Percentiles rank a stretch among this genome's conserved stretches.
Conservation (phyloP, 768 basidiomycete species). For the Sporobolomyces pararoseus region DNA sequence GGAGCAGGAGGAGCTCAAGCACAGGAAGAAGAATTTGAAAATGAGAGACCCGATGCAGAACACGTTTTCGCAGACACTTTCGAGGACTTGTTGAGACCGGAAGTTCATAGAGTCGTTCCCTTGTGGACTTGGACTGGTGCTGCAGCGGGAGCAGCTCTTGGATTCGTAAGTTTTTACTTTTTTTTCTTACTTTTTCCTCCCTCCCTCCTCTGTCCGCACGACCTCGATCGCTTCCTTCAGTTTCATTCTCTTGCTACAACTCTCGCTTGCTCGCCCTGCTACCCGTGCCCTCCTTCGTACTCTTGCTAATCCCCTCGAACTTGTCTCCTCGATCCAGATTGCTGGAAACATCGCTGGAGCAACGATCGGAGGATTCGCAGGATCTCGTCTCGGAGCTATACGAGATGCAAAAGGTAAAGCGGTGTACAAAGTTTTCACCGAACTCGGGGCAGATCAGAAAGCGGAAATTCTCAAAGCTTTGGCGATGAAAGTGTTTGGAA, state of each 20-base stretch:
- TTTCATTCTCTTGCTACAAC: too few species aligned
- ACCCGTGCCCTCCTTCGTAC: too few species aligned
- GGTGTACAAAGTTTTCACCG: conserved; percentile 36
- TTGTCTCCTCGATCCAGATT: conserved; percentile 21
- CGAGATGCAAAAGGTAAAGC: conserved; percentile 40
- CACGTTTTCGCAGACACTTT: conserved; percentile 40
- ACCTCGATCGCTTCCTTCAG: too few species aligned
- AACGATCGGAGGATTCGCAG: conserved; percentile 33
- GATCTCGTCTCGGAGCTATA: conserved; percentile 31
- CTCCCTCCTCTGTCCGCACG: too few species aligned
- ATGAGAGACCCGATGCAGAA: conserved; percentile 35
- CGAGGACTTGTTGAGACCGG: conserved; percentile 38
- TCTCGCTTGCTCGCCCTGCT: too few species aligned
- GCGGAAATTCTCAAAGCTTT: conserved; percentile 30
- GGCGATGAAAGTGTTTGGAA: conserved; percentile 30
- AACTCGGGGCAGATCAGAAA: conserved; percentile 31
- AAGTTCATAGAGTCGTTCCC: conserved; percentile 34
- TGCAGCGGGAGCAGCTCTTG: conserved; percentile 32
- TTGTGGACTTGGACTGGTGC: conserved; percentile 42
- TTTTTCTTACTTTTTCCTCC: too few species aligned
- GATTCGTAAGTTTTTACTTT: conserved; percentile 28
- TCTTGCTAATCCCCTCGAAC: too few species aligned
- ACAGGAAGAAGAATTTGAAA: neutral
- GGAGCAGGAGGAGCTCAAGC: neutral
- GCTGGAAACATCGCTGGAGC: conserved; percentile 41